phyloP scores from a whole-genome alignment of 257 asterid genomes.

The Nicotiana paniculata region DNA sequence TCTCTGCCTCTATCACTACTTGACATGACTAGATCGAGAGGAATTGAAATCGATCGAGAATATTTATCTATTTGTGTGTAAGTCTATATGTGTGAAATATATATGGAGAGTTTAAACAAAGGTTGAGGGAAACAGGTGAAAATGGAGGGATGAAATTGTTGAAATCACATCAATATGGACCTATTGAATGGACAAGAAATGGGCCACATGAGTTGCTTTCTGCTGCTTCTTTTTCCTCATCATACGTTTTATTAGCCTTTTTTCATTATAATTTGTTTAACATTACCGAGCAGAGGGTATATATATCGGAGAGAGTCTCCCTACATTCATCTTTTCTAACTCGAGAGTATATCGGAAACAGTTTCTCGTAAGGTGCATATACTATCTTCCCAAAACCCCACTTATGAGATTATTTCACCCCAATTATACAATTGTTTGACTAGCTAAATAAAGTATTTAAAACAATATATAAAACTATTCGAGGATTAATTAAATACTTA shows the following conservation, averaged over 20 bases:
- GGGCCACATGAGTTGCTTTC: neutral
- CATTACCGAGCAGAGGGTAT: too few relatives aligned
- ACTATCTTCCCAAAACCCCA: too few relatives aligned
- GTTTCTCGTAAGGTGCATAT: too few relatives aligned
- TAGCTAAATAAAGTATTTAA: neutral
- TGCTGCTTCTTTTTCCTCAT: neutral
- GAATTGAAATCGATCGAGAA: neutral
- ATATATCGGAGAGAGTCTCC: too few relatives aligned
- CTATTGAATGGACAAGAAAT: slow-evolving; percentile 3
- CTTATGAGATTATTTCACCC: neutral
- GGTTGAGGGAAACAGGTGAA: neutral
- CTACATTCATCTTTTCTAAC: too few relatives aligned
- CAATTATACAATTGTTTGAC: neutral
- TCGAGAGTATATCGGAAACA: too few relatives aligned
- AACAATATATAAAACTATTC: neutral
- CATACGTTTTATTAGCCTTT: neutral
- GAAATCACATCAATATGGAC: neutral
- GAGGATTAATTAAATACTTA: neutral
- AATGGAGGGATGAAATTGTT: neutral
- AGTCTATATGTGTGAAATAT: neutral
- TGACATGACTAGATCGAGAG: neutral
- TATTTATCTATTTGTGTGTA: neutral
- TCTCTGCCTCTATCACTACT: slow-evolving; percentile 9
- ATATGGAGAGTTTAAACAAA: neutral
- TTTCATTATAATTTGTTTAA: too few relatives aligned